Percentiles rank a stretch among this genome's conserved stretches.
phyloP scores from a whole-genome alignment of 164 flowering plant genomes.

The Protea cynaroides region DNA sequence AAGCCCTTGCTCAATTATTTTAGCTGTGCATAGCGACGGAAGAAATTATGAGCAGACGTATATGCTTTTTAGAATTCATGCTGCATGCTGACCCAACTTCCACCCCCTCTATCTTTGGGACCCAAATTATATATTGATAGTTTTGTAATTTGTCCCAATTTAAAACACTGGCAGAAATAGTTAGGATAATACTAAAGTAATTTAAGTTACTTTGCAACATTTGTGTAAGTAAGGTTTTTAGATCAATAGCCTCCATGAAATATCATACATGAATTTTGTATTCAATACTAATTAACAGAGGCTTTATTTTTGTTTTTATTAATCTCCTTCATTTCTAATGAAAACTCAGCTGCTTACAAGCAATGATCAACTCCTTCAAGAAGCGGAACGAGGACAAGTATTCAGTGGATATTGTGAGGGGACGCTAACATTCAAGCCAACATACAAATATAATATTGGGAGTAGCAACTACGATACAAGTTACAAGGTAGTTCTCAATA shows the following conservation, averaged over 20 bases:
- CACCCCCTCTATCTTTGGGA: no score
- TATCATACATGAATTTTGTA: neutral
- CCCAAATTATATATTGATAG: no score
- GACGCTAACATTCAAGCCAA: slow-evolving; percentile 57
- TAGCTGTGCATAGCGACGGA: no score
- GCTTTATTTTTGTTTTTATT: neutral
- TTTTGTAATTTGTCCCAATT: no score
- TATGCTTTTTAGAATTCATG: no score
- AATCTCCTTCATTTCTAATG: neutral
- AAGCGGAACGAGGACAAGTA: slow-evolving; percentile 61
- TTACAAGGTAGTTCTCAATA: slow-evolving; percentile 41
- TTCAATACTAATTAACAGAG: neutral
- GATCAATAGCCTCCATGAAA: neutral
- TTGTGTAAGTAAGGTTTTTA: no score
- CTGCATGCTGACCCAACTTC: no score
- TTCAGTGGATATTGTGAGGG: slow-evolving; percentile 70
- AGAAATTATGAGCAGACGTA: no score
- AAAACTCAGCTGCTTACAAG: slow-evolving; percentile 36
- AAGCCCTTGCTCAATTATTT: no score
- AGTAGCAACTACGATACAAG: slow-evolving; percentile 72
- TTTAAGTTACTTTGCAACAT: no score
- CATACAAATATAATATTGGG: slow-evolving; percentile 63
- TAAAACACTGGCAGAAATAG: no score
- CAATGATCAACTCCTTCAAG: slow-evolving; percentile 73
- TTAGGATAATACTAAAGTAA: no score